These are phyloP conservation scores for Singerocomus inundabilis DNA, from an alignment of 1,284 basidiomycete genomes.

Conservation along the genomic window DNA sequence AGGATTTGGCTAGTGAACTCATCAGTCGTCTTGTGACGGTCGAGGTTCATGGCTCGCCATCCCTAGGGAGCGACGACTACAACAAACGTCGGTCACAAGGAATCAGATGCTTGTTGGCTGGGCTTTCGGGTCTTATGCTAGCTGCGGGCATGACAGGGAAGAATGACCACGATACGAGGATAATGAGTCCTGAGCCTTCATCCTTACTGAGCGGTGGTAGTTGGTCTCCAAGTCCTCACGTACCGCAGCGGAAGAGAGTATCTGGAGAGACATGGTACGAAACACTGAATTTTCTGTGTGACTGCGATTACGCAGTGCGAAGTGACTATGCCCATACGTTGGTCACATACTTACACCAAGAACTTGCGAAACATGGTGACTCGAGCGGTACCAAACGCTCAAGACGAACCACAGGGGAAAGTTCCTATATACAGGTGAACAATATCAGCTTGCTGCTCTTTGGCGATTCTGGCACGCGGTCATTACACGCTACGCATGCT, in stretches of 20 bases:
- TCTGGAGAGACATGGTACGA: constrained; percentile 87
- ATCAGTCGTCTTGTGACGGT: constrained; percentile 73
- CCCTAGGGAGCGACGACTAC: constrained; percentile 43
- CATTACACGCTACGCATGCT: constrained; percentile 77
- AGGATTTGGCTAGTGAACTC: constrained; percentile 87
- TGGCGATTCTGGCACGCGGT: constrained; percentile 64
- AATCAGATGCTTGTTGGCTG: constrained; percentile 72
- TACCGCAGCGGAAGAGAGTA: constrained; percentile 67
- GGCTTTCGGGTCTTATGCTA: constrained; percentile 69
- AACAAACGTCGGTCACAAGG: constrained; percentile 61
- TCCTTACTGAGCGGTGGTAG: constrained; percentile 19
- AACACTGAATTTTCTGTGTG: constrained; percentile 80
- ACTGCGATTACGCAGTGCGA: constrained; percentile 70
- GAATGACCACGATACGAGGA: constrained; percentile 30
- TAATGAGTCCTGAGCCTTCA: constrained; percentile 20
- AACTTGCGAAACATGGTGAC: constrained; percentile 62
- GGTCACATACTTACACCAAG: constrained; percentile 69
- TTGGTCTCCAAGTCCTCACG: constrained; percentile 28
- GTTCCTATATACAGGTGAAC: constrained; percentile 44
- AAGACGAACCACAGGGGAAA: constrained; percentile 41
- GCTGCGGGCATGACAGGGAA: constrained; percentile 52
- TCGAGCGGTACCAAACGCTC: constrained; percentile 44
- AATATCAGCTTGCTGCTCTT: constrained; percentile 52
- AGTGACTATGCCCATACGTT: constrained; percentile 75
- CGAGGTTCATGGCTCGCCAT: constrained; percentile 60